A percentile compares a stretch with the other conserved stretches of the same genome.
These are phyloP conservation scores for Acacia crassicarpa DNA, from an alignment of 306 rosid genomes.

Conservation along the genomic window DNA sequence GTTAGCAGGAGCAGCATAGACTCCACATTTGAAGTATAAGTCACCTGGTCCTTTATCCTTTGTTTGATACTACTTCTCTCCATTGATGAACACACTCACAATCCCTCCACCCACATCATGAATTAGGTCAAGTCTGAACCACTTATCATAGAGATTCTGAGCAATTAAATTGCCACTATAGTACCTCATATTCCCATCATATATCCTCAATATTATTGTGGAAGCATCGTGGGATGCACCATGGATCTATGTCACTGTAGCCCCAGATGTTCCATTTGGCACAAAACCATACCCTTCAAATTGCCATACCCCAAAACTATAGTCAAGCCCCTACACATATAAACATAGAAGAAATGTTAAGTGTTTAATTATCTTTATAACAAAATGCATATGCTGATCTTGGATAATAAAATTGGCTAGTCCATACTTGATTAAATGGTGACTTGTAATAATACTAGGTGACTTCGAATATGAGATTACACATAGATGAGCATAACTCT, in stretches of 20 bases:
- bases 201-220: constrained; percentile 42
- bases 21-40: constrained; percentile 43
- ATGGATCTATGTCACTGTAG: constrained; percentile 48
- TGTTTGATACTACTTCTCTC: constrained; percentile 20
- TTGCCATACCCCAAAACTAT: constrained; percentile 48
- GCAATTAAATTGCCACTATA: constrained; percentile 36
- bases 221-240: constrained; percentile 44
- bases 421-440: too few relatives aligned
- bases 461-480: too few relatives aligned
- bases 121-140: constrained; percentile 47
- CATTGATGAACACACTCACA: constrained; percentile 36
- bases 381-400: too few relatives aligned
- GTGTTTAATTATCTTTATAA: not conserved
- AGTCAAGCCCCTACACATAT: constrained; percentile 42
- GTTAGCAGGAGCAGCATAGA: constrained; percentile 37
- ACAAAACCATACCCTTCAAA: constrained; percentile 56
- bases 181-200: constrained; percentile 50
- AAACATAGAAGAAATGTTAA: not conserved
- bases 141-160: constrained; percentile 41
- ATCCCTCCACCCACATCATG: constrained; percentile 44
- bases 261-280: constrained; percentile 56
- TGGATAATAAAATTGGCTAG: not conserved
- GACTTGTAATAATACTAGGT: too few relatives aligned
- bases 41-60: constrained; percentile 40
- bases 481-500: too few relatives aligned